Evolutionary conservation across 2,329 filamentous ascomycete genomes (phyloP).

Genomic region (Ophiostoma himal-ulmi): DNA sequence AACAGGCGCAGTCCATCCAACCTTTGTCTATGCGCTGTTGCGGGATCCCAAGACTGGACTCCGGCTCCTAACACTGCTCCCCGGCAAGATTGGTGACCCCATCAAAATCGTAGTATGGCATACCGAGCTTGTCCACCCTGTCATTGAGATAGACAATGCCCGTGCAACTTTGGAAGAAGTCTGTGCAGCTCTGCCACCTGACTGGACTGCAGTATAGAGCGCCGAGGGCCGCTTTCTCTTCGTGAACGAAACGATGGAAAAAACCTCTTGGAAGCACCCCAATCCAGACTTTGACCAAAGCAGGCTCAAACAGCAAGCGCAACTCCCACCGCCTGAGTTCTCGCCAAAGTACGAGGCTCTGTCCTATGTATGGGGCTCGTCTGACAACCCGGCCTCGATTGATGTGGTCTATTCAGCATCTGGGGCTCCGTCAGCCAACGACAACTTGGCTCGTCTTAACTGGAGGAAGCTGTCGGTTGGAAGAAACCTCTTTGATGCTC

Average conservation of each 20-base stretch:
- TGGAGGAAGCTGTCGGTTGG: background rate
- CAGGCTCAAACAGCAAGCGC: background rate
- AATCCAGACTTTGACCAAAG: background rate
- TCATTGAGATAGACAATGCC: background rate
- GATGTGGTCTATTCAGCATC: background rate
- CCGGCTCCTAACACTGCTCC: background rate
- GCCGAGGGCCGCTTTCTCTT: background rate
- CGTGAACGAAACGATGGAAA: background rate
- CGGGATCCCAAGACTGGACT: background rate
- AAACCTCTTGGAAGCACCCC: background rate
- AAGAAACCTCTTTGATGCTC: background rate
- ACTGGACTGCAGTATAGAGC: background rate
- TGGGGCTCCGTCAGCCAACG: background rate
- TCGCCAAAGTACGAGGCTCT: background rate
- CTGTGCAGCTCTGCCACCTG: background rate
- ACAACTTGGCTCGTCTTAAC: background rate
- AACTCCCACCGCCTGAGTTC: background rate
- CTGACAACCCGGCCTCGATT: background rate
- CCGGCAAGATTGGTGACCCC: background rate
- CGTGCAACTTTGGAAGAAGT: background rate
- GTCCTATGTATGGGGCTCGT: background rate
- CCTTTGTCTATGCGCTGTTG: background rate
- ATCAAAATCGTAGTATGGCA: background rate
- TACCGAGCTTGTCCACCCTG: background rate
- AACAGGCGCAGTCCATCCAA: background rate